Evolutionary conservation across 2,329 filamentous ascomycete species (phyloP).

Genomic region (Calonectria pseudoreteaudii): DNA sequence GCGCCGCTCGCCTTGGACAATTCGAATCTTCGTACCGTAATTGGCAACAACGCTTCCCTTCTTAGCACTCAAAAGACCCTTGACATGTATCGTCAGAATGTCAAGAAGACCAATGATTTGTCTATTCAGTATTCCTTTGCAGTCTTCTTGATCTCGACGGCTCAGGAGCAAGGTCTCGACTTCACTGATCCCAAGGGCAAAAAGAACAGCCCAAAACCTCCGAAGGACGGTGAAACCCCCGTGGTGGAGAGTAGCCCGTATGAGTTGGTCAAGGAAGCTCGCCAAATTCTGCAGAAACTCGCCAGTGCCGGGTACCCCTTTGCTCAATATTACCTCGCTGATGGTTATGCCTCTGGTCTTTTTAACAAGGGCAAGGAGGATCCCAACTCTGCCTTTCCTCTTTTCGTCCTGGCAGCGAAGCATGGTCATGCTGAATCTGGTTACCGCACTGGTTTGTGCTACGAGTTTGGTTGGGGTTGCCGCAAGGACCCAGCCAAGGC

Average conservation of each 20-base stretch:
- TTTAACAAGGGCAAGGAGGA: conserved; percentile 97
- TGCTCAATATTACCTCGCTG: conserved; percentile 96
- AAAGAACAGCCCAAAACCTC: conserved; percentile 60
- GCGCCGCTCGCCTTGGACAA: conserved; percentile 82
- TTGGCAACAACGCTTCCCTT: conserved; percentile 91
- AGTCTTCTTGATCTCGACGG: conserved; percentile 90
- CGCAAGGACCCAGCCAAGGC: conserved; percentile 91
- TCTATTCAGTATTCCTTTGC: conserved; percentile 97
- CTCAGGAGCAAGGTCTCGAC: conserved; percentile 79
- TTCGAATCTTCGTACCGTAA: conserved; percentile 78
- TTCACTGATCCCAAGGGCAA: conserved; percentile 58
- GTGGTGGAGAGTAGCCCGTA: conserved; percentile 64
- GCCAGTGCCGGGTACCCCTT: conserved; percentile 93
- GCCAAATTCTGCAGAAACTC: conserved; percentile 87
- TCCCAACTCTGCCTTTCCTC: conserved; percentile 88
- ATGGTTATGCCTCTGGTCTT: conserved; percentile 92
- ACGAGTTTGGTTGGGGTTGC: conserved; percentile 98
- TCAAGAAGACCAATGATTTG: conserved; percentile 94
- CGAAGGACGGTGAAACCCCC: conserved; percentile 60
- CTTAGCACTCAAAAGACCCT: conserved; percentile 93
- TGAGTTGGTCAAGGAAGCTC: conserved; percentile 86
- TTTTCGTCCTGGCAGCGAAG: conserved; percentile 94
- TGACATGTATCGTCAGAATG: conserved; percentile 96
- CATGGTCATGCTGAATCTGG: conserved; percentile 97
- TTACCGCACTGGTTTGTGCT: conserved; percentile 92